Base-by-base conservation (phyloP, 1,139 yeast species). In the Candida buenavistaensis region DNA sequence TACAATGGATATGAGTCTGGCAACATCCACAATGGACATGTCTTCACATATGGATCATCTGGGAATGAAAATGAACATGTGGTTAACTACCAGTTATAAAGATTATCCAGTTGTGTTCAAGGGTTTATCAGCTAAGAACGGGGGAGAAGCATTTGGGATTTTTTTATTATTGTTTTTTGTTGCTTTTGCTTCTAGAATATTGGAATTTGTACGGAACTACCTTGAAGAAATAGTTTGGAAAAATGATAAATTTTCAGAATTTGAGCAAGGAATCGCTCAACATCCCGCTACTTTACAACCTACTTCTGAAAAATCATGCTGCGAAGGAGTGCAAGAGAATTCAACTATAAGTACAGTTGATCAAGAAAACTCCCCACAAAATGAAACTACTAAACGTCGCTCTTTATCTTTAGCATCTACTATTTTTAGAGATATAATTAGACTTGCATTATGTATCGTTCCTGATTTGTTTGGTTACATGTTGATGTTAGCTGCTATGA, bases 401-500 rank as follows among this genome's bases (percentile, higher is more conserved):
- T 29, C 39, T n/a, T 30, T 54, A 26, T 43, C 59, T 2, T 25
- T 48, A 17, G 61, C 59, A 4, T 48, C 59, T 10, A 43, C 44
- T 1, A 55, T 77, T 30, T 61, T 68, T 25, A 54, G 84, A 52
- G 86, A 83, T 55, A 38, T 68, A 7, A 65, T 81, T 10, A 64
- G 90, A 47, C 56, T 81, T 15, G 35, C 69, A 0, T 49, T 83
- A 29, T 72, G 80, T 14, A 78, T 84, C 40, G 53, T 78, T 16
- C 76, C 85, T 3, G 84, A 84, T 21, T 64, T 82, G 66, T 55
- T 84, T 32, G 80, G 83, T 7, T 83, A 80, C 52, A 79, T 80
- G 26, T 59, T 84, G 48, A 84, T 84, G 94, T 71, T 84, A 63
- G 89, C 80, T 10, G 84, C 83, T 8, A 84, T 84, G 94, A 68